These are phyloP conservation scores for Pseudogymnoascus sp. DNA, from an alignment of 2,329 filamentous ascomycete genomes.

Conservation along the genomic window DNA sequence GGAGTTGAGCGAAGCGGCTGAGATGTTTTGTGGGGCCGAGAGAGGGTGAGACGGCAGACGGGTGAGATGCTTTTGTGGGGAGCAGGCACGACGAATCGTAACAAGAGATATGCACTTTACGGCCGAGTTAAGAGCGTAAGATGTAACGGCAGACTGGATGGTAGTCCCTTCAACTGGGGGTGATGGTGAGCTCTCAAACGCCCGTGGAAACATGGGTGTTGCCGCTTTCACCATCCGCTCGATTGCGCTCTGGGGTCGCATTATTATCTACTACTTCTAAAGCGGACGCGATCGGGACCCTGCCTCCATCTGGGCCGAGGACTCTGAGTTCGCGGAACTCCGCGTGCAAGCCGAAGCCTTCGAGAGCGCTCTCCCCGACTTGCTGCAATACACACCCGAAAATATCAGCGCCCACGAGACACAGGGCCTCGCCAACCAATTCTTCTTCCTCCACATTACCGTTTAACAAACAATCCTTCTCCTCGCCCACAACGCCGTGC, in stretches of 20 bases:
- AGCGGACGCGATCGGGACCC: constrained; percentile 74
- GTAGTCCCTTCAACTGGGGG: constrained; percentile 47
- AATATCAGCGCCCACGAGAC: constrained; percentile 79
- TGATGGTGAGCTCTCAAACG: constrained; percentile 54
- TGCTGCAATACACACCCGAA: constrained; percentile 65
- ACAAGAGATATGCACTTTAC: background rate
- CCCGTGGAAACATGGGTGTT: constrained; percentile 84
- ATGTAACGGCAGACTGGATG: constrained; percentile 9
- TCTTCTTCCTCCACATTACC: constrained; percentile 83
- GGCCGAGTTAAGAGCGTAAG: background rate
- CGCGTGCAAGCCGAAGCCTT: constrained; percentile 64
- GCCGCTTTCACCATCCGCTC: constrained; percentile 81
- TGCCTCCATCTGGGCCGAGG: constrained; percentile 69
- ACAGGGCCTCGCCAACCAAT: constrained; percentile 81
- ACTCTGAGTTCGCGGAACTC: constrained; percentile 68
- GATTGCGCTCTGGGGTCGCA: constrained; percentile 80
- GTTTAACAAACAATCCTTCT: constrained; percentile 87
- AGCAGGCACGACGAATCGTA: background rate
- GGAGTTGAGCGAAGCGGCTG: background rate
- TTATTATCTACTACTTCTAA: constrained; percentile 84
- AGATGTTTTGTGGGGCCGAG: background rate
- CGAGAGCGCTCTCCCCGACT: constrained; percentile 56
- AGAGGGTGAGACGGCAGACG: background rate
- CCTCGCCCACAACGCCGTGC: constrained; percentile 47
- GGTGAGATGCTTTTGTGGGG: background rate